Conservation (phyloP, 2,329 filamentous ascomycete species). For the Helminthosporium solani region DNA sequence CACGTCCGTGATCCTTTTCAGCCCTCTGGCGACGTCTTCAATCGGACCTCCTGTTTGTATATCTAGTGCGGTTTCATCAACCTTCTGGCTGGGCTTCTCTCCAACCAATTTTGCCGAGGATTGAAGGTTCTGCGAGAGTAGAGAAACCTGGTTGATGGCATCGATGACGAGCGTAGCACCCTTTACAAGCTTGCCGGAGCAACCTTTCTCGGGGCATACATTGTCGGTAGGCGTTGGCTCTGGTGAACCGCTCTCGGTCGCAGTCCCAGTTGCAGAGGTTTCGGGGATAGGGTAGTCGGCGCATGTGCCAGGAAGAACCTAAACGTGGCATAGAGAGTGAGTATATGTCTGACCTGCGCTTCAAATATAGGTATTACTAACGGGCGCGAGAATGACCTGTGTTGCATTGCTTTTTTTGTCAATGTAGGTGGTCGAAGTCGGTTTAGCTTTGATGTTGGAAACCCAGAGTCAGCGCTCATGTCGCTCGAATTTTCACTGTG, state of each 20-base stretch:
- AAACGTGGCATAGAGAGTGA: too few species aligned
- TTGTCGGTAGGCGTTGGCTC: not conserved
- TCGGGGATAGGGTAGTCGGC: not conserved
- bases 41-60: not conserved
- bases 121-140: constrained; percentile 12
- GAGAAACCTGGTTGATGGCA: constrained; percentile 14
- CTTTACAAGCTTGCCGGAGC: constrained; percentile 3
- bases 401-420: constrained; percentile 4
- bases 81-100: not conserved
- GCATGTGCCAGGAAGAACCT: constrained; percentile 8
- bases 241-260: too few species aligned
- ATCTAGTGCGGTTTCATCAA: not conserved
- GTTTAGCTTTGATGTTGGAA: not conserved
- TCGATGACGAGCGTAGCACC: constrained; percentile 13
- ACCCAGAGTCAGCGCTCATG: too few species aligned
- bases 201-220: constrained; percentile 9
- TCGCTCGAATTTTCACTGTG: too few species aligned
- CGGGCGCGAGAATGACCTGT: constrained; percentile 7
- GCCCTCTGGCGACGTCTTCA: constrained; percentile 5
- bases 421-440: constrained; percentile 3
- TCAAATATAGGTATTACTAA: too few species aligned
- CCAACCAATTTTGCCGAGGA: constrained; percentile 8
- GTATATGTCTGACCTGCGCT: too few species aligned
- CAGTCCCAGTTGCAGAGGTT: not conserved
- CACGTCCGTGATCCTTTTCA: not conserved